These are phyloP conservation scores for Helenozyma baotianmanensis DNA, from an alignment of 805 yeast species.

Conservation along the genomic window DNA sequence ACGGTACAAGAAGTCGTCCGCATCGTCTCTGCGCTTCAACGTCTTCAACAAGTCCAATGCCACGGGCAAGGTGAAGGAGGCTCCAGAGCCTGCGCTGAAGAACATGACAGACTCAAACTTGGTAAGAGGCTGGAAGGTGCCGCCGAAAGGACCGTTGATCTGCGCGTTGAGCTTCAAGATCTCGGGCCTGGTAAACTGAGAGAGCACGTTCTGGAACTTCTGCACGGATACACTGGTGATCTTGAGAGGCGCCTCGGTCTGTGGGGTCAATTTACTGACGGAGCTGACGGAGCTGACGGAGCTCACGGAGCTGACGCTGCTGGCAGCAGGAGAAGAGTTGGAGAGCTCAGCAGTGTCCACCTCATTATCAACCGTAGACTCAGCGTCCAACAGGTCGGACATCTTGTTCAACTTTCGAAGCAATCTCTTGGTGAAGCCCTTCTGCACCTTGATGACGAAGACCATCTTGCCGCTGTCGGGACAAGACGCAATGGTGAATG, in stretches of 20 bases:
- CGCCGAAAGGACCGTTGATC: slow-evolving; percentile 47
- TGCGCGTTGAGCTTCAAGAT: slow-evolving; percentile 27
- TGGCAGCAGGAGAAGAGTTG: too few relatives aligned
- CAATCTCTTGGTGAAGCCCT: slow-evolving; percentile 41
- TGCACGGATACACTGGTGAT: slow-evolving; percentile 1
- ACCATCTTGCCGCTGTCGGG: slow-evolving; percentile 35
- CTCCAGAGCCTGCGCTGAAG: slow-evolving; percentile 44
- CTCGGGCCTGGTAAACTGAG: slow-evolving; percentile 5
- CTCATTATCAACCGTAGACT: slow-evolving; percentile 1
- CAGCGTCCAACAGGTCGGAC: slow-evolving; percentile 10
- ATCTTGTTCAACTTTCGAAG: slow-evolving; percentile 22
- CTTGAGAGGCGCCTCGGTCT: neutral
- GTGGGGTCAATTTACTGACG: neutral
- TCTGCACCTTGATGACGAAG: slow-evolving; percentile 35
- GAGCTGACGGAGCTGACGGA: slow-evolving; percentile 1
- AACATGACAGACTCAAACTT: slow-evolving; percentile 39
- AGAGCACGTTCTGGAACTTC: slow-evolving; percentile 1
- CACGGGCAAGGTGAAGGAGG: slow-evolving; percentile 42
- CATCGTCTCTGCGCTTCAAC: slow-evolving; percentile 21
- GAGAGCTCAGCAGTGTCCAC: neutral
- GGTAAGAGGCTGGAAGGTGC: slow-evolving; percentile 34
- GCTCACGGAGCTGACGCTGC: slow-evolving; percentile 1
- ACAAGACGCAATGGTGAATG: slow-evolving; percentile 43
- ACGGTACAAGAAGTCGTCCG: slow-evolving; percentile 29
- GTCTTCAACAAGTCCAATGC: slow-evolving; percentile 36